Evolutionary conservation across 768 basidiomycete genomes (phyloP), one percentile per base, ranked within the genome.

Genomic region (Naganishia randhawae): DNA sequence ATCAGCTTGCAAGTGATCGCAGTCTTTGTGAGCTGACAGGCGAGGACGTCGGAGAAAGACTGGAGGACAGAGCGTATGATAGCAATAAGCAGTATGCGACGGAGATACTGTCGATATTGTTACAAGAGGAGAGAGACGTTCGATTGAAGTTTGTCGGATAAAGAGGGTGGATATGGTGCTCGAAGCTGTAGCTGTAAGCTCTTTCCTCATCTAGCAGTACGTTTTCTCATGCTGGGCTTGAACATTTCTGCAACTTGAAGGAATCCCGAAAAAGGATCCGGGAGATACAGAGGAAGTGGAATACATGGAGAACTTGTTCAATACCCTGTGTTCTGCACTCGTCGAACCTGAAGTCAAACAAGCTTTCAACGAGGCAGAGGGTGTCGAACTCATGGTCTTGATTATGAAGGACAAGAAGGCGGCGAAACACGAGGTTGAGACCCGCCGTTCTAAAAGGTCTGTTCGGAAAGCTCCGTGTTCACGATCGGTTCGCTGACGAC

Each of bases 281-380:
- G 82, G 82, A 0, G 88, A 93, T 71, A 84, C 88, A 9, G 96
- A 98, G 70, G 96, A 99, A 81, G 84, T 86, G 5, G 96, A 99
- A 78, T 98, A 92, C 80, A 94, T 98, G 93, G 96, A 98, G 77
- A 98, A 99, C 78, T 74, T 92, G 3, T 98, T 98, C 76, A 91
- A 97, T 76, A 80, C 87, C 0, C 80, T 99, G 27, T 98, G 96
- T 77, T 94, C 93, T 0, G 85, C 88, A 0, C 83, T 98, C 27
- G 85, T 83, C 37, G 93, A 95, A 78, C 83, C 87, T 16, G 83
- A 86, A 53, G 86, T 89, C 77, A 98, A 97, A 80, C 78, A 84
- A 19, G 80, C 87, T 3, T 98, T 99, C 81, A 81, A 92, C n/a
- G 85, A 87, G 11, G 88, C 88, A 22, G 96, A 99, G 79, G 96